A percentile compares a stretch with the other conserved stretches of the same genome.
These are phyloP conservation scores for Auriscalpium vulgare DNA, from an alignment of 768 basidiomycete genomes.

Conservation along the genomic window DNA sequence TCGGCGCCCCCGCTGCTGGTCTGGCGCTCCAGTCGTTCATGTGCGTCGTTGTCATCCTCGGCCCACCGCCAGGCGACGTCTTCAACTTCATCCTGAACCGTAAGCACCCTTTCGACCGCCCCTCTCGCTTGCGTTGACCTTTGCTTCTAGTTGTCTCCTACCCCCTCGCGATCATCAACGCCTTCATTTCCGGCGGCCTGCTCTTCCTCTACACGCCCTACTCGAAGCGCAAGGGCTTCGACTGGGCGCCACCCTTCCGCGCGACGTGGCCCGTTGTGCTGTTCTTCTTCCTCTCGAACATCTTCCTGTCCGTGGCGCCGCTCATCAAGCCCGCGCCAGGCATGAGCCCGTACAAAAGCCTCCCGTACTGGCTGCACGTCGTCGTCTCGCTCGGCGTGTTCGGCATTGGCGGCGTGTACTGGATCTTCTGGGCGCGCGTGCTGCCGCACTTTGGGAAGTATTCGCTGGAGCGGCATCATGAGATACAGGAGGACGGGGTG, in stretches of 20 bases:
- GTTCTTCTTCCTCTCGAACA: slow-evolving; percentile 56
- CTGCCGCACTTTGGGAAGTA: slow-evolving; percentile 23
- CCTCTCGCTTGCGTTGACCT: slow-evolving; percentile 47
- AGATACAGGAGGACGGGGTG: slow-evolving; percentile 39
- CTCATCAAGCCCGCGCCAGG: slow-evolving; percentile 53
- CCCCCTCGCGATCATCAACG: slow-evolving; percentile 46
- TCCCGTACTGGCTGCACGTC: slow-evolving; percentile 52
- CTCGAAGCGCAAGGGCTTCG: slow-evolving; percentile 30
- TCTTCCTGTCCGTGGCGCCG: slow-evolving; percentile 56
- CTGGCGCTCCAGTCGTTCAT: slow-evolving; percentile 55
- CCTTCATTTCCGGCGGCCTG: slow-evolving; percentile 51
- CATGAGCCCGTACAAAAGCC: slow-evolving; percentile 40
- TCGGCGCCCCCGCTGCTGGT: slow-evolving; percentile 56
- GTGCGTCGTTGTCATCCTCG: slow-evolving; percentile 45
- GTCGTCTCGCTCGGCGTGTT: slow-evolving; percentile 20
- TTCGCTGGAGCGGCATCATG: slow-evolving; percentile 18
- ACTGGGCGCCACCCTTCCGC: slow-evolving; percentile 61
- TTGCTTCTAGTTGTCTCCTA: slow-evolving; percentile 15
- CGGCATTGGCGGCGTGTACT: slow-evolving; percentile 22
- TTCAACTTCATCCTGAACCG: slow-evolving; percentile 65
- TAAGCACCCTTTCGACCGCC: slow-evolving; percentile 33
- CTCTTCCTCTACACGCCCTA: slow-evolving; percentile 46
- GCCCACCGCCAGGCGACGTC: slow-evolving; percentile 64
- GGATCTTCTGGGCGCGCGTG: slow-evolving; percentile 23
- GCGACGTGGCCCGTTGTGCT: slow-evolving; percentile 40